Evolutionary conservation across 768 basidiomycete genomes (phyloP), one percentile per base, ranked within the genome.

Genomic region (Hirschioporus abietinus): DNA sequence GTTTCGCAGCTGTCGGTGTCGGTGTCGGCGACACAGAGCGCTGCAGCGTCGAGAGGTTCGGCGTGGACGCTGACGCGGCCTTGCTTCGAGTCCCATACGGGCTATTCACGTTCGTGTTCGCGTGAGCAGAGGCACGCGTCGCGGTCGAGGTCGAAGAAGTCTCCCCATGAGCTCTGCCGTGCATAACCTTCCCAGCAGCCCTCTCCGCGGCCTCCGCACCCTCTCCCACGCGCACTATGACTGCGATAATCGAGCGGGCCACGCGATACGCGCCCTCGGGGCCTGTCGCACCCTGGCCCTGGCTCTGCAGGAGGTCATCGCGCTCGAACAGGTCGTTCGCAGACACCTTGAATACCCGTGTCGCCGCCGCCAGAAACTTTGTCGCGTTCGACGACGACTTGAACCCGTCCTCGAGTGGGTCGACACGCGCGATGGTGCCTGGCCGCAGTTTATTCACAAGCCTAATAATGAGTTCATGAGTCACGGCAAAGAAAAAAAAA

Each of bases 371-470:
- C 35, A 93, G 81, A 73, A 94, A 95, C 75, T 86, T 89, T 52
- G 90, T 87, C 25, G 91, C 81, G 72, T 95, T 95, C 42, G 85
- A 83, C 1, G 85, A 84, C 66, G 87, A 84, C 72, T 84, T 77
- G 72, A 87, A 79, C 35, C 90, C 86, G 71, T 89, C 87, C 75
- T 89, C 87, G 24, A 86, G 83, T 68, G 84, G 74, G 75, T 92
- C 87, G 64, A 91, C 82, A 64, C 85, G 84, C 63, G 86, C 76
- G 68, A 90, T 81, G 63, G 81, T 80, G 52, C 82, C 83, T 6
- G 86, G 85, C 66, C 86, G 82, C 62, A 92, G 85, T 74, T 89
- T 91, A 77, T 93, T 93, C 81, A 93, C 82, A 68, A 94, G 82
- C 69, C 93, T 95, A 72, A 72, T 3, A 67, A 69, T 57, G 69